phyloP scores from a whole-genome alignment of 2,329 filamentous ascomycete genomes.

The Hypomyces perniciosus region DNA sequence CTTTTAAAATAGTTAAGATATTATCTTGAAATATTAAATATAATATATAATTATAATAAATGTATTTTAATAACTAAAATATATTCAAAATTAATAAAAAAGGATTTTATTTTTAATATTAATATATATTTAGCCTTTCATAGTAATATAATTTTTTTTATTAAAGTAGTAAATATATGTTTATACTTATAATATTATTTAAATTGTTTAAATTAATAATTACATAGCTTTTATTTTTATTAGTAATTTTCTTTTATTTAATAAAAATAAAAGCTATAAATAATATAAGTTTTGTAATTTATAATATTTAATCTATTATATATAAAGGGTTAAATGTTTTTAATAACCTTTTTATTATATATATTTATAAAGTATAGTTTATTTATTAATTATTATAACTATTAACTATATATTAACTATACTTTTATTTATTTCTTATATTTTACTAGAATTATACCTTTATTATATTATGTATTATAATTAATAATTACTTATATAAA shows the following conservation, averaged over 20 bases:
- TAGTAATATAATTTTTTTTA: neutral
- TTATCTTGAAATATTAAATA: too few species aligned
- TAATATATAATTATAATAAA: too few species aligned
- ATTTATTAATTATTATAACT: neutral
- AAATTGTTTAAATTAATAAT: neutral
- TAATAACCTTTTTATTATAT: neutral
- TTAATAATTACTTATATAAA: too few species aligned
- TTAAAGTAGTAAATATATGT: neutral
- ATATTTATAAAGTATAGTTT: neutral
- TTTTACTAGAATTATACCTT: too few species aligned
- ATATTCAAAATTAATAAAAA: too few species aligned
- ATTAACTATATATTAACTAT: neutral
- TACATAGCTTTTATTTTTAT: neutral
- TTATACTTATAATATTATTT: neutral
- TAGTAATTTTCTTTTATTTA: neutral
- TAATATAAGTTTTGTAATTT: neutral
- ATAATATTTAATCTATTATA: neutral
- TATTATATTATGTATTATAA: too few species aligned
- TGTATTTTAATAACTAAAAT: too few species aligned
- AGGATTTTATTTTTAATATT: neutral
- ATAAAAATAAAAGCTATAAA: neutral
- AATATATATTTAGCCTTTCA: neutral
- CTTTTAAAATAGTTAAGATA: too few species aligned
- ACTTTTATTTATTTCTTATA: too few species aligned
- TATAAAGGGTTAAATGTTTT: neutral